These are phyloP conservation scores for Fusarium miscanthi DNA, from an alignment of 2,329 filamentous ascomycete species.

Conservation along the genomic window DNA sequence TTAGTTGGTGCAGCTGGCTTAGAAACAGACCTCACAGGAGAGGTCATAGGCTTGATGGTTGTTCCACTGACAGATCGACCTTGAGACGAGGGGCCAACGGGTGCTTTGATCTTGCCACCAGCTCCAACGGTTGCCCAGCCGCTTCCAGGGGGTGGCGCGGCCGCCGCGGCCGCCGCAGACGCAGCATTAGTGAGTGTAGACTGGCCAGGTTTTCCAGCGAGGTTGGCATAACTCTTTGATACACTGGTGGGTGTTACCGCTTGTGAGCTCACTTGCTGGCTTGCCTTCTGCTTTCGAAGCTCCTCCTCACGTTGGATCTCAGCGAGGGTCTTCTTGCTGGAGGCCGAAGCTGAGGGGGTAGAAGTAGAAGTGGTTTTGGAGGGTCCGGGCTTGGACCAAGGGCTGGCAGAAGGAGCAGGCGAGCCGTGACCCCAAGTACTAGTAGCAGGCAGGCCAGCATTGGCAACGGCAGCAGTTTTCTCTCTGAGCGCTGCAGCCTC, in stretches of 20 bases:
- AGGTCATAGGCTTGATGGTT: constrained; percentile 57
- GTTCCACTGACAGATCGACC: constrained; percentile 58
- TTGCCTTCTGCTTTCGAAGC: constrained; percentile 76
- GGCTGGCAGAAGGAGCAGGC: constrained; percentile 72
- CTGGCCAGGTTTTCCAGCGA: constrained; percentile 79
- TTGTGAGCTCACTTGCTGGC: constrained; percentile 62
- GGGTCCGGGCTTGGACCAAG: constrained; percentile 74
- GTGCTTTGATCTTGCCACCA: constrained; percentile 88
- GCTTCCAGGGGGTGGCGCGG: constrained; percentile 49
- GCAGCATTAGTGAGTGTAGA: constrained; percentile 54
- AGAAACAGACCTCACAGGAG: constrained; percentile 61
- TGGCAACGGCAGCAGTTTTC: constrained; percentile 62
- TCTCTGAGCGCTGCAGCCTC: constrained; percentile 73
- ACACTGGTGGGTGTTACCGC: constrained; percentile 59
- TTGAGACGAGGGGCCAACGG: constrained; percentile 67
- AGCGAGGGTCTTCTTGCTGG: constrained; percentile 86
- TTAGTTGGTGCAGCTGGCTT: constrained; percentile 61
- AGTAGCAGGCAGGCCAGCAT: constrained; percentile 78
- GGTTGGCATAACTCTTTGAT: constrained; percentile 93
- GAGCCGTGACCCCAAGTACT: constrained; percentile 90
- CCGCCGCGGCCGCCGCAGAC: constrained; percentile 52
- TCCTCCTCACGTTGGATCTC: constrained; percentile 99
- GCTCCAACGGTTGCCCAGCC: constrained; percentile 97
- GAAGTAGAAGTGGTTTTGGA: constrained; percentile 53
- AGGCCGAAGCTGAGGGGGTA: constrained; percentile 36